phyloP scores from a whole-genome alignment of 805 yeast species.

The Monosporozyma unispora region DNA sequence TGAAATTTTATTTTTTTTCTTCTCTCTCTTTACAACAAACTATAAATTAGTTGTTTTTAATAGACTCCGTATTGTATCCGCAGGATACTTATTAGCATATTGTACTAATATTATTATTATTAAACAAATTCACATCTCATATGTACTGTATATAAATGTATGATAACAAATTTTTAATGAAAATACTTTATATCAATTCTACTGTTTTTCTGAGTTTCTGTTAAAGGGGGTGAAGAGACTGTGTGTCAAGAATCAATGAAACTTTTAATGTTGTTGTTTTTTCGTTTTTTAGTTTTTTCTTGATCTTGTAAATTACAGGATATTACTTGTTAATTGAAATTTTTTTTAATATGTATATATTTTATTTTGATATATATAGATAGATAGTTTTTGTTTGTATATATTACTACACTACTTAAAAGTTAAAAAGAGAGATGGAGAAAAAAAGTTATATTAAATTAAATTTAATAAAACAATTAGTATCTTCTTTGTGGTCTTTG shows the following conservation, averaged over 20 bases:
- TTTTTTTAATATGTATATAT: neutral
- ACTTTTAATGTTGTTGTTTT: no score
- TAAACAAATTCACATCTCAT: neutral
- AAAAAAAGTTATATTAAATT: neutral
- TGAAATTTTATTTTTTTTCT: neutral
- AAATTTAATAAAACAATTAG: constrained; percentile 12
- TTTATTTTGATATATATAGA: neutral
- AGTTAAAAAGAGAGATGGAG: neutral
- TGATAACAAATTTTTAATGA: neutral
- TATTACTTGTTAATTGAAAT: neutral
- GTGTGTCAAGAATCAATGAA: no score
- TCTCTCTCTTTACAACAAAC: neutral
- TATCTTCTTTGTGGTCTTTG: constrained; percentile 51
- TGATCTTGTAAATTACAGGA: no score
- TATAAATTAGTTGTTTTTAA: no score
- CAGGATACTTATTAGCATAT: constrained; percentile 1
- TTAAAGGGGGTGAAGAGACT: no score
- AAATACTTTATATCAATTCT: constrained; percentile 1
- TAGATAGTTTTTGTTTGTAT: neutral
- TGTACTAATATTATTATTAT: neutral
- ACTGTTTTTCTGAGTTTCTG: no score
- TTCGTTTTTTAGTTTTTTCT: no score
- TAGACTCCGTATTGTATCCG: neutral
- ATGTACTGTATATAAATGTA: constrained; percentile 1
- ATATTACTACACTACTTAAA: neutral